Conservation (phyloP, 2,329 filamentous ascomycete species). For the Aspergillus proliferans region DNA sequence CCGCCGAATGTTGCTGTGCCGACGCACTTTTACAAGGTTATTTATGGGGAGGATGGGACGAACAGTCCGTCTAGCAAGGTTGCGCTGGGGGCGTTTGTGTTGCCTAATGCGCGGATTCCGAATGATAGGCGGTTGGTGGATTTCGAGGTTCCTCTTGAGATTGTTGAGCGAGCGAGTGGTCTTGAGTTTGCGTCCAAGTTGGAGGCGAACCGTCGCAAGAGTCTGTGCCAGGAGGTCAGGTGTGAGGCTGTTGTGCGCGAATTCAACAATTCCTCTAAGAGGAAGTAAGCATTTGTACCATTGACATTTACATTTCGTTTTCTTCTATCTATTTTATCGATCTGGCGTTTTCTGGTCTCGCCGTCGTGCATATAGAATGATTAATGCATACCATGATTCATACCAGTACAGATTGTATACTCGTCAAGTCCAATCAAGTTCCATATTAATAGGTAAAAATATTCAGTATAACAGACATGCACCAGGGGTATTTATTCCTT, state of each 20-base stretch:
- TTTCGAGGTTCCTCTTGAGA: slow-evolving; percentile 92
- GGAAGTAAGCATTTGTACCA: slow-evolving; percentile 9
- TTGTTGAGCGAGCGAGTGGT: slow-evolving; percentile 83
- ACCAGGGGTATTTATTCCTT: slow-evolving; percentile 4
- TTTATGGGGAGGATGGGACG: slow-evolving; percentile 81
- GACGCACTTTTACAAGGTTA: slow-evolving; percentile 99
- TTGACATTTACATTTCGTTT: background rate
- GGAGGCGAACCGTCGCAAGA: slow-evolving; percentile 64
- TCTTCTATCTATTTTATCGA: too few relatives aligned
- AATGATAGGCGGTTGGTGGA: slow-evolving; percentile 82
- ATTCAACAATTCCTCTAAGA: slow-evolving; percentile 46
- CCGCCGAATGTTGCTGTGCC: slow-evolving; percentile 93
- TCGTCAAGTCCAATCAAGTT: too few relatives aligned
- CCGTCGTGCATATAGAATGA: background rate
- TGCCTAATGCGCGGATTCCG: slow-evolving; percentile 83
- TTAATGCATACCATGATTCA: too few relatives aligned
- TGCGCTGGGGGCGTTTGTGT: slow-evolving; percentile 85
- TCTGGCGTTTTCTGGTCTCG: background rate
- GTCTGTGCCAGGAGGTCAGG: slow-evolving; percentile 77
- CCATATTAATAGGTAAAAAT: background rate
- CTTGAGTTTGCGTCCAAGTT: slow-evolving; percentile 83
- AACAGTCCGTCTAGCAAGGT: slow-evolving; percentile 60
- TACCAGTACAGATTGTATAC: too few relatives aligned
- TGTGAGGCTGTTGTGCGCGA: slow-evolving; percentile 81
- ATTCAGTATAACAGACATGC: background rate